phyloP scores from a whole-genome alignment of 495 filamentous ascomycete species.

The Massariosphaeria phaeospora region DNA sequence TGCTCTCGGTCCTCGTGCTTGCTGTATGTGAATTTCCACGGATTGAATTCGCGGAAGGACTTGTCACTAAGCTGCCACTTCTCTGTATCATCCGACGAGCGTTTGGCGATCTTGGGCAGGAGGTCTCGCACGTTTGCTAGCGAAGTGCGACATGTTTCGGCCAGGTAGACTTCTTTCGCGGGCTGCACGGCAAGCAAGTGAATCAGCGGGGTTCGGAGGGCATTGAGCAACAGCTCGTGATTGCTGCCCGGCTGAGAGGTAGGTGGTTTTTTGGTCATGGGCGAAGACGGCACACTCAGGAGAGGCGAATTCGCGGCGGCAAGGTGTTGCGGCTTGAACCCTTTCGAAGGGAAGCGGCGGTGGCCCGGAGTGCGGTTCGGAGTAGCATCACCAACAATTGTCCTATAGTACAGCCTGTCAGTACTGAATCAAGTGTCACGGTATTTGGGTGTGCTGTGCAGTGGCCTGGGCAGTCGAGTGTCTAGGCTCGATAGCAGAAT shows the following conservation, averaged over 20 bases:
- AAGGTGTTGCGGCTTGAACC: slow-evolving; percentile 22
- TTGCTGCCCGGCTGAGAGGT: slow-evolving; percentile 34
- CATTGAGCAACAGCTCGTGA: slow-evolving; percentile 25
- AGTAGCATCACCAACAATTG: slow-evolving; percentile 27
- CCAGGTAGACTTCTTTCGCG: slow-evolving; percentile 16
- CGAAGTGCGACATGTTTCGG: slow-evolving; percentile 28
- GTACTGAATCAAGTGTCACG: no score
- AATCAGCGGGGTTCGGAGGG: slow-evolving; percentile 32
- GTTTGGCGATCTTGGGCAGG: slow-evolving; percentile 36
- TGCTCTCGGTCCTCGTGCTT: slow-evolving; percentile 58
- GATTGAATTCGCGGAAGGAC: slow-evolving; percentile 75
- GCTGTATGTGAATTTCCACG: slow-evolving; percentile 58
- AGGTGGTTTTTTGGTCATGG: slow-evolving; percentile 23
- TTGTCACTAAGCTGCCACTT: slow-evolving; percentile 49
- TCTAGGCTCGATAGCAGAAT: no score
- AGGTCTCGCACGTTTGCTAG: slow-evolving; percentile 32
- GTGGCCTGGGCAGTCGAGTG: no score
- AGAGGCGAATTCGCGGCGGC: slow-evolving; percentile 17
- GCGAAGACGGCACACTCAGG: slow-evolving; percentile 19
- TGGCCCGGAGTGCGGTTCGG: slow-evolving; percentile 21
- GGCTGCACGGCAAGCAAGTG: slow-evolving; percentile 40
- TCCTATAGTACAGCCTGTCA: no score
- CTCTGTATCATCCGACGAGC: slow-evolving; percentile 23
- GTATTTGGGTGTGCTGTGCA: no score
- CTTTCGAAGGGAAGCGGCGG: slow-evolving; percentile 30